Conservation (phyloP, 225 moss, liverwort and hornwort genomes). For the Straminergon stramineum region DNA sequence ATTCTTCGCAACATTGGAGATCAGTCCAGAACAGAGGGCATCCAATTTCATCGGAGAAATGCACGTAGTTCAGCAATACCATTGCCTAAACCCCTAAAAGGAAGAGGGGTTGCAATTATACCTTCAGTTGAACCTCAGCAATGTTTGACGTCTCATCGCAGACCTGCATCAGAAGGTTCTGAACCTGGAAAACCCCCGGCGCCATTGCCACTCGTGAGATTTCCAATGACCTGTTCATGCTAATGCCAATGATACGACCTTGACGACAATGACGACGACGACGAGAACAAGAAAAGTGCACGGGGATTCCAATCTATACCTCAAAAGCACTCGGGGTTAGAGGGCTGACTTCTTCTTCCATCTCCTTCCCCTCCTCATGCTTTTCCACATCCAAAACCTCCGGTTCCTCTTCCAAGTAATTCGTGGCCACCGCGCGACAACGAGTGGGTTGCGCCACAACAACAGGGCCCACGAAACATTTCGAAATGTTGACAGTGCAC, state of each 20-base stretch:
- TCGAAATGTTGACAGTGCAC: not conserved
- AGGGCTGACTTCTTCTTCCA: slow-evolving; percentile 6
- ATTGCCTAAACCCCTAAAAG: not conserved
- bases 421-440: slow-evolving; percentile 17
- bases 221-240: not conserved
- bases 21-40: not conserved
- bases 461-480: not conserved
- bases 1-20: not conserved
- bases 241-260: not conserved
- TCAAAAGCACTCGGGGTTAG: slow-evolving; percentile 39
- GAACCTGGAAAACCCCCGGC: slow-evolving; percentile 14
- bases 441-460: not conserved
- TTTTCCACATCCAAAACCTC: slow-evolving; percentile 13
- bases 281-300: not conserved
- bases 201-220: not conserved
- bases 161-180: slow-evolving; percentile 53
- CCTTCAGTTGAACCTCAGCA: slow-evolving; percentile 55
- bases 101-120: not conserved
- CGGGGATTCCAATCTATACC: not conserved
- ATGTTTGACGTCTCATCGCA: slow-evolving; percentile 54
- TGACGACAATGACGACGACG: not conserved
- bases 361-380: not conserved
- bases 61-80: not conserved
- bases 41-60: not conserved
- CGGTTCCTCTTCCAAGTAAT: slow-evolving; percentile 25